phyloP scores from a whole-genome alignment of 129 eudicot genomes.

The Lonicera japonica region DNA sequence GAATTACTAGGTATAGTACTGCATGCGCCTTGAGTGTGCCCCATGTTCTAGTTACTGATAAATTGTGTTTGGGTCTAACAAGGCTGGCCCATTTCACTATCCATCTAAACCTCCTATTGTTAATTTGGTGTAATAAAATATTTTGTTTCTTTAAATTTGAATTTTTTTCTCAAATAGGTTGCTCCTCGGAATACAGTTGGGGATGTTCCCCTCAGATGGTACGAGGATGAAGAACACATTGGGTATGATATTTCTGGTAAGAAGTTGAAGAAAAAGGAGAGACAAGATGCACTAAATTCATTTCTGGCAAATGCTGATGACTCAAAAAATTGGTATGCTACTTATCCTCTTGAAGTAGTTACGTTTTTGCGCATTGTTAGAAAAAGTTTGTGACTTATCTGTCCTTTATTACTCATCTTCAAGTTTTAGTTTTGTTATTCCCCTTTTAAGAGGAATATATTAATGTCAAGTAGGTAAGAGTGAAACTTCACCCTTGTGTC shows the following conservation, averaged over 20 bases:
- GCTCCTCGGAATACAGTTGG: slow-evolving; percentile 91
- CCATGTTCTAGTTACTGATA: too few relatives aligned
- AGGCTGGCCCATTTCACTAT: neutral
- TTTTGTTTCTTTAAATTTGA: neutral
- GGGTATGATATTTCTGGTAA: slow-evolving; percentile 82
- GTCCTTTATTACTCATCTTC: too few relatives aligned
- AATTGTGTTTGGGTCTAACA: neutral
- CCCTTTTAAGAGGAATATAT: too few relatives aligned
- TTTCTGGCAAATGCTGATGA: slow-evolving; percentile 80
- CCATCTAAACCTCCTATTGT: slow-evolving; percentile 1
- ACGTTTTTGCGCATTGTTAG: too few relatives aligned
- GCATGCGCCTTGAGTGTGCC: too few relatives aligned
- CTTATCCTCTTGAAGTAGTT: too few relatives aligned
- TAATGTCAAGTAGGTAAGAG: too few relatives aligned
- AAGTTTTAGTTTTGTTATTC: too few relatives aligned
- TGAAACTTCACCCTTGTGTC: too few relatives aligned
- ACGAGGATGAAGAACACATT: slow-evolving; percentile 94
- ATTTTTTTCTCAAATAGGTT: slow-evolving; percentile 42
- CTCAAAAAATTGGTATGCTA: slow-evolving; percentile 69
- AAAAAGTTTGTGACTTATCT: too few relatives aligned
- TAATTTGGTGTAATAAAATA: too few relatives aligned
- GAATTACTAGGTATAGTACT: too few relatives aligned
- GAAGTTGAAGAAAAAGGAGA: slow-evolving; percentile 95
- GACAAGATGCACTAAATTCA: slow-evolving; percentile 59
- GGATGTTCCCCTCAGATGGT: slow-evolving; percentile 85